Evolutionary conservation across 208 protist species (phyloP).

Genomic region (Balamuthia mandrillaris): DNA sequence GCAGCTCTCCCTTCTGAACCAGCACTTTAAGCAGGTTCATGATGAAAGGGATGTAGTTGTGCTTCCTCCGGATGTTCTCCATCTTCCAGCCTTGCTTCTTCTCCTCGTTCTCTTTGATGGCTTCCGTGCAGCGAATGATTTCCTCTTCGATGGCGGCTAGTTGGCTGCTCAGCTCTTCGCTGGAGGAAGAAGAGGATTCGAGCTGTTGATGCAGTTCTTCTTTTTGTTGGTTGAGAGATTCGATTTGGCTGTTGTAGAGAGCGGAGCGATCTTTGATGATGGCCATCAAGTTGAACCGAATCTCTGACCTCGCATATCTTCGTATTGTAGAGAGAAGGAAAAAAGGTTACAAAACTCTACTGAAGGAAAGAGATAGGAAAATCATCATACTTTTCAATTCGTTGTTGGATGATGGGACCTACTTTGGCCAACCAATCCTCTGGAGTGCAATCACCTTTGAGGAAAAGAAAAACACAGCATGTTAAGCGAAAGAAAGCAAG

Average conservation of each 20-base stretch:
- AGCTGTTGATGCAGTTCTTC: background rate
- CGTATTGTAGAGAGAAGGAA: background rate
- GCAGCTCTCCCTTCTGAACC: constrained; percentile 84
- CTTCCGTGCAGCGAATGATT: constrained; percentile 64
- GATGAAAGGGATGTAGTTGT: constrained; percentile 95
- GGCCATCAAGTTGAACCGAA: constrained; percentile 93
- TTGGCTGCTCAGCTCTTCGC: background rate
- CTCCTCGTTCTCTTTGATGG: constrained; percentile 68
- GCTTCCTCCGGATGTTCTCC: constrained; percentile 91
- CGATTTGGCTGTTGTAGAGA: constrained; percentile 60
- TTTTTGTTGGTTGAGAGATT: constrained; percentile 48
- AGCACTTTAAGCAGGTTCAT: constrained; percentile 87
- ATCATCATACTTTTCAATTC: constrained; percentile 70
- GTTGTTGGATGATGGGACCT: constrained; percentile 80
- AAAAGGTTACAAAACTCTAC: background rate
- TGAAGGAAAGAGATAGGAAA: background rate
- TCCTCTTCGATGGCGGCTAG: constrained; percentile 40
- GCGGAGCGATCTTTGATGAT: constrained; percentile 81
- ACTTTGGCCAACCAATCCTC: constrained; percentile 68
- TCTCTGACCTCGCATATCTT: constrained; percentile 70
- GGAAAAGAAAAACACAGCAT: background rate
- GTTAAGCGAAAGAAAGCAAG: background rate
- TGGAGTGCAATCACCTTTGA: constrained; percentile 12
- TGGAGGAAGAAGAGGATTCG: background rate
- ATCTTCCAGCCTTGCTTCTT: constrained; percentile 68